phyloP scores from a whole-genome alignment of 108 stramenopile species.

The Pseudonitzschia pungens region DNA sequence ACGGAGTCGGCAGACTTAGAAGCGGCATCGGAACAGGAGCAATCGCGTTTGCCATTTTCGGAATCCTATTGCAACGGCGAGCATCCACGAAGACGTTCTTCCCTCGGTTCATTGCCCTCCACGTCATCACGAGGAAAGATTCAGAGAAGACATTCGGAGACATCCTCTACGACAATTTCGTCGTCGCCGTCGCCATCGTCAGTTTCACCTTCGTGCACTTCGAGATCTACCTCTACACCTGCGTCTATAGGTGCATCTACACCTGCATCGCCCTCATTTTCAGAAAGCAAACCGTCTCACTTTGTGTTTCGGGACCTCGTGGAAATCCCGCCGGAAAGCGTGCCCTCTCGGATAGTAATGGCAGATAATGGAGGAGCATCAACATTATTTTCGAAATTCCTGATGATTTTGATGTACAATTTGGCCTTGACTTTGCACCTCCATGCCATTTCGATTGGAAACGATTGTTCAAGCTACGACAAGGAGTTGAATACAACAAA shows the following conservation, averaged over 20 bases:
- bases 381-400: conserved; percentile 10
- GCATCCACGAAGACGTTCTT: neutral
- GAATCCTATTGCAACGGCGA: too few species aligned
- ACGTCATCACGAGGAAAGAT: neutral
- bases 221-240: too few species aligned
- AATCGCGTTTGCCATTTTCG: too few species aligned
- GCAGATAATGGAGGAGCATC: too few species aligned
- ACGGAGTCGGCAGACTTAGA: too few species aligned
- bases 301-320: conserved; percentile 28
- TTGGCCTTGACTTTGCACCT: conserved; percentile 24
- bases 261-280: neutral
- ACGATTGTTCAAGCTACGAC: neutral
- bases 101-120: neutral
- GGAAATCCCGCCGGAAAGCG: conserved; percentile 21
- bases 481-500: neutral
- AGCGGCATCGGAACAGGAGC: too few species aligned
- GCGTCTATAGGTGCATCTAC: neutral
- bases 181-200: neutral
- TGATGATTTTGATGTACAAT: conserved; percentile 26
- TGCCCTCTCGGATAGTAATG: neutral
- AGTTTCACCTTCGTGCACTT: too few species aligned
- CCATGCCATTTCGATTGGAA: neutral
- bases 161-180: neutral
- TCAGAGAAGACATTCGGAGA: neutral
- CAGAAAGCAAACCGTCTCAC: neutral